These are phyloP conservation scores for Penicillium soppii DNA, from an alignment of 495 filamentous ascomycete species.

Conservation along the genomic window DNA sequence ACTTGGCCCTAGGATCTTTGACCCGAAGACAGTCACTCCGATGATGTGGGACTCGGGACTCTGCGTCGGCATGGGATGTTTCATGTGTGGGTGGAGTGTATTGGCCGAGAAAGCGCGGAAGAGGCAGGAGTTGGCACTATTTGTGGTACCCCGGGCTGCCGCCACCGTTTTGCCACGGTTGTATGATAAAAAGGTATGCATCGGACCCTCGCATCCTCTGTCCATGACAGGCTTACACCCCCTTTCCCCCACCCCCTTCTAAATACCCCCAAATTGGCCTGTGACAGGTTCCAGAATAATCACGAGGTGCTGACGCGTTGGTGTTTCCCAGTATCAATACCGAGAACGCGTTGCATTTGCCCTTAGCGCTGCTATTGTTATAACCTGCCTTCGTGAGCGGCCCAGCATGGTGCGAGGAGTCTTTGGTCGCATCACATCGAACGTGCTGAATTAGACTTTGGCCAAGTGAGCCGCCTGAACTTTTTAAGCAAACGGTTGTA, in stretches of 20 bases:
- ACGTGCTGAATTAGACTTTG: slow-evolving; percentile 45
- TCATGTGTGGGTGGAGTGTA: slow-evolving; percentile 83
- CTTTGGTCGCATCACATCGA: slow-evolving; percentile 62
- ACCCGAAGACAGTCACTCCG: slow-evolving; percentile 50
- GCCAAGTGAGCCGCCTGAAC: background rate
- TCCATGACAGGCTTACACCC: slow-evolving; percentile 26
- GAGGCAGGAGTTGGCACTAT: slow-evolving; percentile 77
- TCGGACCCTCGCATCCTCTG: slow-evolving; percentile 15
- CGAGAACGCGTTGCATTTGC: slow-evolving; percentile 74
- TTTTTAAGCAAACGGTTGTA: slow-evolving; percentile 5
- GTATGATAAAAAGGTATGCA: slow-evolving; percentile 60
- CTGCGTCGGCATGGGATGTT: slow-evolving; percentile 73
- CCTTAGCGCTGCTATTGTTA: slow-evolving; percentile 68
- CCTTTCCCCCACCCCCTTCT: slow-evolving; percentile 4
- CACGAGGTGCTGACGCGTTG: slow-evolving; percentile 24
- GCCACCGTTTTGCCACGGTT: slow-evolving; percentile 73
- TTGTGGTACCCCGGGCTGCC: slow-evolving; percentile 81
- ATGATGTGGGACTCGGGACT: slow-evolving; percentile 66
- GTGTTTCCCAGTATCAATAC: slow-evolving; percentile 61
- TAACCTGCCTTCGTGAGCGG: slow-evolving; percentile 68
- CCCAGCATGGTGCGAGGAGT: slow-evolving; percentile 69
- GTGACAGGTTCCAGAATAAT: slow-evolving; percentile 6
- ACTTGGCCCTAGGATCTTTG: slow-evolving; percentile 70
- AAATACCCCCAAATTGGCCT: background rate
- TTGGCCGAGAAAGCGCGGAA: slow-evolving; percentile 67